Evolutionary conservation across 179 eudicot species (phyloP).

Genomic region (Camellia oleifera): DNA sequence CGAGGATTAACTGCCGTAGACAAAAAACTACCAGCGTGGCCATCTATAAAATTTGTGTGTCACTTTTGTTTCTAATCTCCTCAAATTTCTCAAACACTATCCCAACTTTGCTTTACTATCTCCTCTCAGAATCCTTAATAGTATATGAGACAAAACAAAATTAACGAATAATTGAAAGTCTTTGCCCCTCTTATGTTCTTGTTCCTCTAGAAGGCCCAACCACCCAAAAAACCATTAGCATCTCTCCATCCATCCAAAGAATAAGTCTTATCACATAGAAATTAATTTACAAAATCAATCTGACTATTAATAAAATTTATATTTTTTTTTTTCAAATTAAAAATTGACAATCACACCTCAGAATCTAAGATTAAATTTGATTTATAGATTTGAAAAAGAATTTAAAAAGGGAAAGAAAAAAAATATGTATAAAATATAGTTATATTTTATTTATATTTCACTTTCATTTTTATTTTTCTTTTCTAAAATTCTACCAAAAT

Average conservation of each 20-base stretch:
- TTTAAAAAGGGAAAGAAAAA: no score
- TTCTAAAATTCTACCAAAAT: no score
- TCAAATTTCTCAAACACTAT: not conserved
- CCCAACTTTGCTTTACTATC: conserved; percentile 2
- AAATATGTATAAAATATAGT: no score
- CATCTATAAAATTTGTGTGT: not conserved
- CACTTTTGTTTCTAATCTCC: not conserved
- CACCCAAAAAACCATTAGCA: not conserved
- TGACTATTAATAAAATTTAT: no score
- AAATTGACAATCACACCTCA: no score
- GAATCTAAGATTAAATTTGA: no score
- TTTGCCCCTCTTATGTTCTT: not conserved
- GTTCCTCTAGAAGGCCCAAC: conserved; percentile 1
- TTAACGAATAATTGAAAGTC: not conserved
- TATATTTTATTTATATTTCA: no score
- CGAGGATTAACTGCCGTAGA: conserved; percentile 4
- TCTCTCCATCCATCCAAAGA: not conserved
- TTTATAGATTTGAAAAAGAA: no score
- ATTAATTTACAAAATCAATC: no score
- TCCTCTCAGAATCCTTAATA: not conserved
- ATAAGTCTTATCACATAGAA: no score
- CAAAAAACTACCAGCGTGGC: conserved; percentile 4
- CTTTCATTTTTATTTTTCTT: no score
- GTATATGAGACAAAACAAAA: not conserved
- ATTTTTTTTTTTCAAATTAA: no score